Base-by-base conservation (phyloP, 2,329 filamentous ascomycete species). In the Colletotrichum truncatum region DNA sequence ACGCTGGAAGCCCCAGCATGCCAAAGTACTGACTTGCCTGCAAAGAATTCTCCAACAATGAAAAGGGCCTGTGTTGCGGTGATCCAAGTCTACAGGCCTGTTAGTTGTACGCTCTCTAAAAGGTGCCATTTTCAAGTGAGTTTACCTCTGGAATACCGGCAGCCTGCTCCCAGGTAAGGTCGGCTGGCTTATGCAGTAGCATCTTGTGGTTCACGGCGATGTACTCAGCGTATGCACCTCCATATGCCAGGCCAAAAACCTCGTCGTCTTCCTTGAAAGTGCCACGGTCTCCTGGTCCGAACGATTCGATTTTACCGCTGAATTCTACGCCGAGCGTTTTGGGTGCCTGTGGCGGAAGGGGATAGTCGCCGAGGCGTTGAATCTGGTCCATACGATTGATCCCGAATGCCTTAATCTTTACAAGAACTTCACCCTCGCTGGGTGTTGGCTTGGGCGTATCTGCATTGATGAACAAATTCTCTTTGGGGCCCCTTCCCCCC, bases 21-120 rank as follows among this genome's bases (percentile, higher is more conserved):
- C 93, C 94, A 98, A 41, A 98, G 88, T 63, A 95, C 88, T 12
- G 86, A 87, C 78, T 94, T 90, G 6, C 91, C 92, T 10, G 82
- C 76, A 16, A 83, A 75, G 77, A 94, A 95, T 14, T 87, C 89
- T 51, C 93, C 92, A n/a, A 98, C 87, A 10, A 94, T 81, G 75
- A 94, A 92, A 76, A 98, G 87, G 16, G 94, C 94, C 83, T 98
- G 95, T 7, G 91, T 91, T 2, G 95, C 95, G 18, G 95, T 98
- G 72, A 98, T 97, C 92, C 93, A 97, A 4, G 91, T 84, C 83
- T 98, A 93, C 4, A 9, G n/a, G n/a, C n/a, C n/a, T n/a, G n/a
- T 92, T 90, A 91, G n/a, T 12, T 12, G 53, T 61, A 11, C 55
- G 32, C 54, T 36, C 4, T 32, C 12, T 16, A 23, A 48, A 56